Evolutionary conservation across 2,329 filamentous ascomycete genomes (phyloP).

Genomic region (Colletotrichum destructivum): DNA sequence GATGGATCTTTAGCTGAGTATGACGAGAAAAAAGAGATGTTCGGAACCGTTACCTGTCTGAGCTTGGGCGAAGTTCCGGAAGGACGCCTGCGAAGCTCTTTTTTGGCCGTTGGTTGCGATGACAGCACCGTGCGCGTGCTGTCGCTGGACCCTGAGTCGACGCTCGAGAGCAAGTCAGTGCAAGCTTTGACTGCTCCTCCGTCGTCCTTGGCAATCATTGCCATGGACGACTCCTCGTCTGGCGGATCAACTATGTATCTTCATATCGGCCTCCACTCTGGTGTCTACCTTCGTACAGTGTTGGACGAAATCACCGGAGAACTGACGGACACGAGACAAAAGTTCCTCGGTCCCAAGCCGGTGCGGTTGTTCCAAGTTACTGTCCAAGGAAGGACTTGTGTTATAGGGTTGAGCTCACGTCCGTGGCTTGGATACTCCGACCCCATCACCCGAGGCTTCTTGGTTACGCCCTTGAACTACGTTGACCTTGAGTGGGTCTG

Average conservation of each 20-base stretch:
- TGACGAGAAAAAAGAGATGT: constrained; percentile 95
- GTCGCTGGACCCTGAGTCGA: constrained; percentile 90
- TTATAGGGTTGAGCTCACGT: constrained; percentile 90
- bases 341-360: constrained; percentile 92
- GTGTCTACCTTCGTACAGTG: constrained; percentile 95
- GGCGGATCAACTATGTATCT: constrained; percentile 92
- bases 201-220: constrained; percentile 90
- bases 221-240: constrained; percentile 94
- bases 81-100: constrained; percentile 89
- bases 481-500: constrained; percentile 92
- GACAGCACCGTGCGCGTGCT: constrained; percentile 96
- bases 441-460: constrained; percentile 87
- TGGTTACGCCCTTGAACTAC: constrained; percentile 93
- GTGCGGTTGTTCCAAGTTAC: constrained; percentile 94
- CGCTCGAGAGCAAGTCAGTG: constrained; percentile 92
- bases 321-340: constrained; percentile 92
- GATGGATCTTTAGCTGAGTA: constrained; percentile 95
- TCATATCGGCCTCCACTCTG: constrained; percentile 95
- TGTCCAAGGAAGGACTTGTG: constrained; percentile 86
- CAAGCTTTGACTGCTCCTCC: constrained; percentile 94
- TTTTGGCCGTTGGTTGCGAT: constrained; percentile 95
- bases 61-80: constrained; percentile 94
- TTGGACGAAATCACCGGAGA: constrained; percentile 97
- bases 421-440: constrained; percentile 98
- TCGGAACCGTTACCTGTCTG: constrained; percentile 94